Conservation (phyloP, 306 rosid genomes). For the Vachellia pachyceras region DNA sequence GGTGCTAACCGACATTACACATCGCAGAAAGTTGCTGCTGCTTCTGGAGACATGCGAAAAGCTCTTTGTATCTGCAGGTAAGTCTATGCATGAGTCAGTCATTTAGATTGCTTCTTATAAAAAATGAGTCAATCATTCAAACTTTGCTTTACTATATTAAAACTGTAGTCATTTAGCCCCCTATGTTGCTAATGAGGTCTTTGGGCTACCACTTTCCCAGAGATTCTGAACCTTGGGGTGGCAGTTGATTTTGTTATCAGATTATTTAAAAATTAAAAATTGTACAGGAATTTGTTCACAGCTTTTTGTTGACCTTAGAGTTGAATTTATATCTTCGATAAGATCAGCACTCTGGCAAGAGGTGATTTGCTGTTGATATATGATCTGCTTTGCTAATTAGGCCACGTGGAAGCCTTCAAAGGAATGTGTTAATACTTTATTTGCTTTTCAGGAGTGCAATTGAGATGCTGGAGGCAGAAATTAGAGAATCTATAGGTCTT, state of each 20-base stretch:
- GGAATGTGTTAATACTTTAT: not conserved
- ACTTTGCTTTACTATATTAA: not conserved
- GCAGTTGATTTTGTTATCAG: not conserved
- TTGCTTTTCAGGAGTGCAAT: constrained; percentile 72
- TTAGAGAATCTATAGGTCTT: constrained; percentile 53
- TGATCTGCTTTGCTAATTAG: constrained; percentile 15
- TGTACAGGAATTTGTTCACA: not conserved
- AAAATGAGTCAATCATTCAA: not conserved
- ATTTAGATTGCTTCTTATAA: not conserved
- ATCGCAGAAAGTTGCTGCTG: constrained; percentile 92
- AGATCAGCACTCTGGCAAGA: not conserved
- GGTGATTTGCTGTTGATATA: not conserved
- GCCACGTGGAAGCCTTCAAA: constrained; percentile 10
- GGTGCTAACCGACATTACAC: constrained; percentile 27
- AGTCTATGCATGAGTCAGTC: not conserved
- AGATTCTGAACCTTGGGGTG: not conserved
- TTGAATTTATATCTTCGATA: constrained; percentile 9
- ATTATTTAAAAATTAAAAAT: not conserved
- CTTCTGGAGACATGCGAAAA: constrained; percentile 96
- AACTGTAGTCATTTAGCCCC: not conserved
- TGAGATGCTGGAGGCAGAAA: constrained; percentile 78
- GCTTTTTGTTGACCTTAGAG: not conserved
- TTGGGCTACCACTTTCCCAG: not conserved
- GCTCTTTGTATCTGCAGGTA: constrained; percentile 85
- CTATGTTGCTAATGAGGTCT: constrained; percentile 1